These are phyloP conservation scores for Fusarium sp. DNA, from an alignment of 2,329 filamentous ascomycete genomes.

Conservation along the genomic window DNA sequence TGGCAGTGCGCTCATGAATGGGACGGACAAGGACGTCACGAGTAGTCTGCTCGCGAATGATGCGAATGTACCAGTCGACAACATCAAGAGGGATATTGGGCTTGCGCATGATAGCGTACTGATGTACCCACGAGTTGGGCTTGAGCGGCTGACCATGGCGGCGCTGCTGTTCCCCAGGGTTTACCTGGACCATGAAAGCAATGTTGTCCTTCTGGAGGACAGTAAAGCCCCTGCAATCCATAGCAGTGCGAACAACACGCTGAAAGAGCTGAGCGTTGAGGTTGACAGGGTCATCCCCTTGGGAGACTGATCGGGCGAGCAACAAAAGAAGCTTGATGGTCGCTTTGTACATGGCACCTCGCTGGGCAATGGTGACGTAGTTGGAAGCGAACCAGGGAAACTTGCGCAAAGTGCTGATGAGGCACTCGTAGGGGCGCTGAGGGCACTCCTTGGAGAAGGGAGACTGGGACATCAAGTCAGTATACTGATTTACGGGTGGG, in stretches of 20 bases:
- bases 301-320: conserved; percentile 57
- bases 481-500: not conserved
- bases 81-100: conserved; percentile 61
- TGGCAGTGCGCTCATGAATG: conserved; percentile 55
- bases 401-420: conserved; percentile 72
- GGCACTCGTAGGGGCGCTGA: conserved; percentile 72
- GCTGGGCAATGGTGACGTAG: conserved; percentile 67
- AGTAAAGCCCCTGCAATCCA: conserved; percentile 71
- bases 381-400: conserved; percentile 71
- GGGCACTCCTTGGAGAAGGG: conserved; percentile 70
- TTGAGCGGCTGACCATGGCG: conserved; percentile 61
- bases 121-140: conserved; percentile 62
- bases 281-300: conserved; percentile 54
- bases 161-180: conserved; percentile 49
- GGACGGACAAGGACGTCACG: conserved; percentile 54
- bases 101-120: conserved; percentile 64
- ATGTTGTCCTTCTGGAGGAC: conserved; percentile 70
- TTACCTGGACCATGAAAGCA: conserved; percentile 55
- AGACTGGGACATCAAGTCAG: conserved; percentile 55
- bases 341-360: conserved; percentile 63
- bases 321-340: conserved; percentile 61
- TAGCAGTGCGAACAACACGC: conserved; percentile 62
- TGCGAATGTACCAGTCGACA: conserved; percentile 67
- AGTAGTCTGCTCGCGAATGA: conserved; percentile 65
- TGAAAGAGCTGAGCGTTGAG: conserved; percentile 65